Conservation (phyloP, 2,329 filamentous ascomycete species). For the Scorias spongiosa region DNA sequence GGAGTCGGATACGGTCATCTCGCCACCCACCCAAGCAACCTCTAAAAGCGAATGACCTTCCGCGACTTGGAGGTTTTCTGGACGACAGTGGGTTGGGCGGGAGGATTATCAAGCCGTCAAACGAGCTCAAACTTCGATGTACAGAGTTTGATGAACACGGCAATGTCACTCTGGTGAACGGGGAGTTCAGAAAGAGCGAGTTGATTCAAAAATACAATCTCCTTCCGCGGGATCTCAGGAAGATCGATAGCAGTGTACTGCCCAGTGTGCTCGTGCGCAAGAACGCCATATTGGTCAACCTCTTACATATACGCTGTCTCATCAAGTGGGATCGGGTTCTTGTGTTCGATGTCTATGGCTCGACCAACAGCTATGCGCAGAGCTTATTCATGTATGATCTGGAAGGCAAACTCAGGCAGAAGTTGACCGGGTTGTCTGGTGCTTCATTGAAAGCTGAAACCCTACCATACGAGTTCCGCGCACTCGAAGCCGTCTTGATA, state of each 20-base stretch:
- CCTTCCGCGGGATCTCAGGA: conserved; percentile 83
- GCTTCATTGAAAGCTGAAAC: conserved; percentile 18
- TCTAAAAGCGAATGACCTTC: conserved; percentile 43
- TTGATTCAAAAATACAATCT: conserved; percentile 92
- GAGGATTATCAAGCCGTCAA: conserved; percentile 61
- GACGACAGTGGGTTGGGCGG: conserved; percentile 48
- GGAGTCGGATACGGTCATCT: neutral
- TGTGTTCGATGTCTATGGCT: conserved; percentile 91
- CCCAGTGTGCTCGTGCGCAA: conserved; percentile 91
- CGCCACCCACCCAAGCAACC: conserved; percentile 4
- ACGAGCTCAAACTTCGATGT: conserved; percentile 75
- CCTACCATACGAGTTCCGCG: conserved; percentile 89
- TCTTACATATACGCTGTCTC: conserved; percentile 88
- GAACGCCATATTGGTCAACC: conserved; percentile 83
- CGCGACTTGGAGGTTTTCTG: conserved; percentile 34
- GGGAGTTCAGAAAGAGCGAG: conserved; percentile 95
- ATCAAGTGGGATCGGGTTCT: conserved; percentile 92
- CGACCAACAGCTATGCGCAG: conserved; percentile 85
- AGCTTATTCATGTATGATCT: conserved; percentile 97
- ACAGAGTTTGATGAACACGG: conserved; percentile 91
- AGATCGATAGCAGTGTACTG: conserved; percentile 91
- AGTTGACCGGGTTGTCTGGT: conserved; percentile 36
- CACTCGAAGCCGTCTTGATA: conserved; percentile 85
- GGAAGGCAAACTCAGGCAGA: conserved; percentile 80
- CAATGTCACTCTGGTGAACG: conserved; percentile 80